Percentiles rank a stretch among this genome's conserved stretches.
These are phyloP conservation scores for Cutaneotrichosporon sp. DNA, from an alignment of 1,284 basidiomycete genomes.

Conservation along the genomic window DNA sequence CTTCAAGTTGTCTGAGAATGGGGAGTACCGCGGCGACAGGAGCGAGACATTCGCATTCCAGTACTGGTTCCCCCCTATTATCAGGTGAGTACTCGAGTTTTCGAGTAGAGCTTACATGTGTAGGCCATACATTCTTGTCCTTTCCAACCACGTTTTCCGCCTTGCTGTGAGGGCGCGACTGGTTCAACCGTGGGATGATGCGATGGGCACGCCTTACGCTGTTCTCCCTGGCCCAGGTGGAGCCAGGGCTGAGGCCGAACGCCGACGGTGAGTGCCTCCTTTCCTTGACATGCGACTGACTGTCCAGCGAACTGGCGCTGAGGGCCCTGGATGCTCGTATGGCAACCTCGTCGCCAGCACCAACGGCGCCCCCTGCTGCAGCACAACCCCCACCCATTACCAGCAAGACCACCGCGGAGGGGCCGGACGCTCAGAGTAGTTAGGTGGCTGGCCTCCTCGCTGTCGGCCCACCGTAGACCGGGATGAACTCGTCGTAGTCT, in stretches of 20 bases:
- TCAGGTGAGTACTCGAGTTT: constrained; percentile 69
- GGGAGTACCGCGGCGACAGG: constrained; percentile 70
- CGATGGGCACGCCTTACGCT: constrained; percentile 67
- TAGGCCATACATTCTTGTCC: constrained; percentile 61
- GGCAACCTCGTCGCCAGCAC: constrained; percentile 54
- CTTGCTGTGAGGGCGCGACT: constrained; percentile 64
- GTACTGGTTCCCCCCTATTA: constrained; percentile 92
- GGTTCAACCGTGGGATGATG: constrained; percentile 74
- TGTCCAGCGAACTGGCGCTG: constrained; percentile 76
- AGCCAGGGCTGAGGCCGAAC: constrained; percentile 89
- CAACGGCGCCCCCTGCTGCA: constrained; percentile 15
- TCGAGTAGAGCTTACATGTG: constrained; percentile 46
- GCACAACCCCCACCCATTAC: neutral
- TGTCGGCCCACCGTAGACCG: too few relatives aligned
- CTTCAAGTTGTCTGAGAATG: constrained; percentile 77
- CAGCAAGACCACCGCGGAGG: neutral
- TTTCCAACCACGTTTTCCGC: constrained; percentile 69
- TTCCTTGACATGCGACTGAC: neutral
- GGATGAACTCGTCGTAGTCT: neutral
- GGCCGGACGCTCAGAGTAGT: neutral
- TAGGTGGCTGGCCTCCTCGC: neutral
- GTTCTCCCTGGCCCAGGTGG: constrained; percentile 70
- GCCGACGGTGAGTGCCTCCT: constrained; percentile 66
- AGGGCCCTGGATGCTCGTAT: constrained; percentile 93
- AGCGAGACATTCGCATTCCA: constrained; percentile 96